Percentiles rank a stretch among this genome's conserved stretches.
Evolutionary conservation across 768 basidiomycete genomes (phyloP).

Genomic region (Lyophyllum decastes): DNA sequence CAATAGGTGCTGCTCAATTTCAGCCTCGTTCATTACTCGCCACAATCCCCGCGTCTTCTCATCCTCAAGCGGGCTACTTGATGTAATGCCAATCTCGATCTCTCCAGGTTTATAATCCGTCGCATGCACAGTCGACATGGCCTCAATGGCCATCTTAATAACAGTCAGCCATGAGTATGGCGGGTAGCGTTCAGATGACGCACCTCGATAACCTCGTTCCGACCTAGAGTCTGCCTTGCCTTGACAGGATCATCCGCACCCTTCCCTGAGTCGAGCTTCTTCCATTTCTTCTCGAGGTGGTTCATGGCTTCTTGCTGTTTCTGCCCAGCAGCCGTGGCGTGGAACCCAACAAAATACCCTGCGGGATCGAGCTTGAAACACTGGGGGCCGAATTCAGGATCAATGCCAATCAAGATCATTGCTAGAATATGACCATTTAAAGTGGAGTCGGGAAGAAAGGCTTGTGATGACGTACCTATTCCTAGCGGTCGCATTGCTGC

Average conservation of each 20-base stretch:
- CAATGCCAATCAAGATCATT: constrained; percentile 94
- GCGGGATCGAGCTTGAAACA: constrained; percentile 98
- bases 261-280: constrained; percentile 79
- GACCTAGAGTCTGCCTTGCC: constrained; percentile 72
- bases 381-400: constrained; percentile 92
- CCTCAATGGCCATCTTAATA: constrained; percentile 86
- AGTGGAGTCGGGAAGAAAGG: not conserved
- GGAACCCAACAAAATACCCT: constrained; percentile 98
- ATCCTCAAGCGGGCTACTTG: constrained; percentile 70
- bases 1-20: constrained; percentile 78
- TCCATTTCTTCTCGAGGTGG: constrained; percentile 98
- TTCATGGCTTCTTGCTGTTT: constrained; percentile 99
- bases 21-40: constrained; percentile 76
- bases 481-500: constrained; percentile 97
- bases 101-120: constrained; percentile 96
- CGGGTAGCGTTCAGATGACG: constrained; percentile 19
- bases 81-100: constrained; percentile 95
- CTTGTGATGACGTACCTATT: constrained; percentile 63
- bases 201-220: constrained; percentile 90
- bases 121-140: constrained; percentile 90
- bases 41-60: constrained; percentile 72
- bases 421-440: constrained; percentile 44
- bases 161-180: not conserved
- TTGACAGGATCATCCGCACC: constrained; percentile 79
- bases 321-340: constrained; percentile 93